phyloP scores from a whole-genome alignment of 2,329 filamentous ascomycete species.

The Malbranchea zuffiana region DNA sequence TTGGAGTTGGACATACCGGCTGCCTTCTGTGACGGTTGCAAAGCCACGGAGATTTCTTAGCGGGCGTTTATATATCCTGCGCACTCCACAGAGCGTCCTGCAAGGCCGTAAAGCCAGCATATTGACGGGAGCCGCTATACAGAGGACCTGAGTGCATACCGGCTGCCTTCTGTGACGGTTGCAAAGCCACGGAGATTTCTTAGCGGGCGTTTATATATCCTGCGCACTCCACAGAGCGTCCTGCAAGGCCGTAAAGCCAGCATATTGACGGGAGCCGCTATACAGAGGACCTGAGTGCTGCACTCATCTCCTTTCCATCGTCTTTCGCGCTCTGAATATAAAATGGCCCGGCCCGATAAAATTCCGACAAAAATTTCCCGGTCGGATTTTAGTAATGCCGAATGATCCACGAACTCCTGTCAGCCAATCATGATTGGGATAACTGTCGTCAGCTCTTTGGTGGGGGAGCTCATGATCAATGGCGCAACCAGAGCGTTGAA shows the following conservation, averaged over 20 bases:
- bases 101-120: slow-evolving; percentile 1
- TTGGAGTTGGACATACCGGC: slow-evolving; percentile 23
- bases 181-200: slow-evolving; percentile 26
- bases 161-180: slow-evolving; percentile 28
- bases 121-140: background rate
- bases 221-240: slow-evolving; percentile 6
- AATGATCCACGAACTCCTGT: slow-evolving; percentile 1
- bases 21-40: slow-evolving; percentile 30
- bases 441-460: slow-evolving; percentile 9
- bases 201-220: slow-evolving; percentile 17
- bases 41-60: slow-evolving; percentile 22
- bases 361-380: background rate
- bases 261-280: background rate
- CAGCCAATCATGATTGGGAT: slow-evolving; percentile 1
- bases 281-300: slow-evolving; percentile 8
- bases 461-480: no score
- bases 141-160: slow-evolving; percentile 23
- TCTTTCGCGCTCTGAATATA: background rate
- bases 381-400: slow-evolving; percentile 1
- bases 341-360: slow-evolving; percentile 1
- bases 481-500: no score
- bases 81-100: slow-evolving; percentile 3
- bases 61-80: slow-evolving; percentile 17
- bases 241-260: background rate
- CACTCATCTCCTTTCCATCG: background rate